Evolutionary conservation across 768 basidiomycete genomes (phyloP), one percentile per base, ranked within the genome.

Genomic region (Russula ochroleuca): DNA sequence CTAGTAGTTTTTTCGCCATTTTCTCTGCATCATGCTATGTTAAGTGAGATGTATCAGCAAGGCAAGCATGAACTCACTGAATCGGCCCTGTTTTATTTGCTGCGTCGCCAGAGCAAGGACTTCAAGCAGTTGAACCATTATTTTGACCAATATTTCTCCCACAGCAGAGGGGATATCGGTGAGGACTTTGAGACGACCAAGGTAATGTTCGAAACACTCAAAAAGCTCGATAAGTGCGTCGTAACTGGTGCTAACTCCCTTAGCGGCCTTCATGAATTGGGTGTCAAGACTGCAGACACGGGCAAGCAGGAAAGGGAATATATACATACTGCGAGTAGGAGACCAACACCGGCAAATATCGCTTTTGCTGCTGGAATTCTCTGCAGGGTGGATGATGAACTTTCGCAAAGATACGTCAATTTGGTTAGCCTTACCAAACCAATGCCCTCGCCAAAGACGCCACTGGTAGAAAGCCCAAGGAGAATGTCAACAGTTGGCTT

Each of bases 51-150:
- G n/a, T 11, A n/a, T 59, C 14, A 23, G 28, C 28, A 28, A 28
- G 5, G 28, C 21, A 21, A 38, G 17, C 17, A 45, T 8, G 28
- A 25, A 59, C 48, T 37, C 25, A 50, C 58, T 49, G 49, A 50
- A 38, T 37, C 45, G 43, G n/a, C 57, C 57, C 14, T 48, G 57
- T 17, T 58, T 58, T 13, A 58, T 48, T 28, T 58, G 57, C 6
- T 58, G 41, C 5, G 45, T 58, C 35, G 47, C 57, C n/a, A 58
- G 47, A 23, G 57, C 57, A n/a, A 58, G 47, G 21, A 58, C 47
- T 5, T 17, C 21, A 15, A 58, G 45, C n/a, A 58, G 23, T 49
- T 58, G 33, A 14, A n/a, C 57, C 35, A 58, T 37, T 35, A 49
- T 58, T 7, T 48, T 33, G 11, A 58, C 33, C 35, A 58, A 23